Evolutionary conservation across 352 stramenopile genomes (phyloP), one percentile per base, ranked within the genome.

Genomic region (Halophytophthora polymorphica): DNA sequence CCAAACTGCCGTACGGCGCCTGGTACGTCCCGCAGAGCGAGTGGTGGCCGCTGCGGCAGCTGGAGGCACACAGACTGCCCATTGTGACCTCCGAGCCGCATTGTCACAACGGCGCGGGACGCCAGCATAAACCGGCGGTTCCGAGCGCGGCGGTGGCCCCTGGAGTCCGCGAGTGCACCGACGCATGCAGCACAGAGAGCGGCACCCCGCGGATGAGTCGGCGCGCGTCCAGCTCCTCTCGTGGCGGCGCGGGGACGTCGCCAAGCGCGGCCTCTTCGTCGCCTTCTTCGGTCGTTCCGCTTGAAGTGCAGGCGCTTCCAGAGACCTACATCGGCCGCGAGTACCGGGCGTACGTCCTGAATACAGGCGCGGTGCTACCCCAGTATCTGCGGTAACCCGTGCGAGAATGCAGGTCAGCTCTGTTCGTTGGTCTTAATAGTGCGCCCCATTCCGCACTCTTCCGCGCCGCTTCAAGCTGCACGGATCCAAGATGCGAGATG

Each of bases 301-400:
- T 64, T 40, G 60, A 64, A 47, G 35, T 61, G 39, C 54, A 64
- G 42, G 54, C 49, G 40, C 77, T 84, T 50, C 59, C 73, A 17
- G 50, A 78, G 33, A 72, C 70, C 12, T 86, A 80, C 62, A 86
- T 86, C 34, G 74, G 67, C 5, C 63, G 64, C 21, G 74, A 86
- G 53, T 86, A 82, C 64, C 71, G 71, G 12, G 58, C 58, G 22
- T 83, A 72, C 45, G 66, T 86, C 37, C 18, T 64, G 18, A 59
- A 56, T 43, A 75, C 57, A 7, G 70, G 67, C 8, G 58, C 62
- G 6, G 14, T 55, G n/a, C 40, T 84, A 31, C 73, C 73, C 2
- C 33, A 47, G 25, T 84, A 77, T 53, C 54, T 84, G 36, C 46
- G 63, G 36, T 31, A 38, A 17, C 6, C 3, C 6, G n/a, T n/a